These are phyloP conservation scores for Fonsecaea erecta DNA, from an alignment of 2,329 filamentous ascomycete genomes.

Conservation along the genomic window DNA sequence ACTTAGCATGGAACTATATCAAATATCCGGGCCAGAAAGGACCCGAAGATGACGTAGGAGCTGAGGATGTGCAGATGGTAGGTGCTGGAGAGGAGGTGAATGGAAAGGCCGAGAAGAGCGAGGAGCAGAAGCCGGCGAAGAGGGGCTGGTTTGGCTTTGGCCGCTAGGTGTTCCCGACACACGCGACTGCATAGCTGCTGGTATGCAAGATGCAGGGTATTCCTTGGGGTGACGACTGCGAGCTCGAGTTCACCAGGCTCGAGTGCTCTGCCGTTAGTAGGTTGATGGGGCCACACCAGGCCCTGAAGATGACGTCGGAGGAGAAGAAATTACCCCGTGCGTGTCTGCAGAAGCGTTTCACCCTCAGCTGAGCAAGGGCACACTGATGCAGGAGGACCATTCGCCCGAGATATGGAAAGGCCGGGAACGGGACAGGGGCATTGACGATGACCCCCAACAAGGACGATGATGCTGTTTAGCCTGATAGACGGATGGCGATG, in stretches of 20 bases:
- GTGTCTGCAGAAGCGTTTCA: background rate
- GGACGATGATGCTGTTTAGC: no score
- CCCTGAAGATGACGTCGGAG: background rate
- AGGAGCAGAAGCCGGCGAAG: slow-evolving; percentile 60
- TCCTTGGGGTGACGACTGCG: background rate
- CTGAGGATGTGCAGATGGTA: slow-evolving; percentile 1
- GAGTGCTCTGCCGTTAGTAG: background rate
- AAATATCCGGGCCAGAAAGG: slow-evolving; percentile 73
- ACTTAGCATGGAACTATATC: slow-evolving; percentile 97
- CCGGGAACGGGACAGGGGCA: background rate
- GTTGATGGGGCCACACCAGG: background rate
- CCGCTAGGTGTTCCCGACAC: slow-evolving; percentile 38
- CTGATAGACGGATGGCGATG: no score
- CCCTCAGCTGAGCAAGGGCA: background rate
- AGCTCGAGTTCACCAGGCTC: background rate
- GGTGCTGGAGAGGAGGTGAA: slow-evolving; percentile 36
- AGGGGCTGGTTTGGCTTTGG: slow-evolving; percentile 79
- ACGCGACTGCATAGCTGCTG: background rate
- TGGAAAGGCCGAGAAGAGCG: slow-evolving; percentile 41
- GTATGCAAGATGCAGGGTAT: background rate
- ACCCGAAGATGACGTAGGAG: background rate
- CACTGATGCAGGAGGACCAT: background rate
- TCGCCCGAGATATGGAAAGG: background rate
- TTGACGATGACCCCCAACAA: background rate
- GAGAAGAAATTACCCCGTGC: background rate